Conservation (phyloP, 306 rosid genomes). For the Coriaria nepalensis region DNA sequence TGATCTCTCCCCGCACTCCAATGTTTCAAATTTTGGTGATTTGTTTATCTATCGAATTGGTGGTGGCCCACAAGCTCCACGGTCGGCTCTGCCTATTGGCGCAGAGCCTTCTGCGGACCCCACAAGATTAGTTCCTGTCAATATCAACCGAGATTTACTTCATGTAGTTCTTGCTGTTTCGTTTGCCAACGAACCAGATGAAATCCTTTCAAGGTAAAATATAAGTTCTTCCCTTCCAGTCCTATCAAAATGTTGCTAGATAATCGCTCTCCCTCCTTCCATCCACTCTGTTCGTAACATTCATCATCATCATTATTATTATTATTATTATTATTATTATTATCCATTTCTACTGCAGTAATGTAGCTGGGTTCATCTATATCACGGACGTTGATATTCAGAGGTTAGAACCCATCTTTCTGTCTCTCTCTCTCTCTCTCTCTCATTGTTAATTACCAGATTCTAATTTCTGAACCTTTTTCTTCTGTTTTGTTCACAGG, state of each 20-base stretch:
- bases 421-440: background rate
- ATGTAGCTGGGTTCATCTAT: slow-evolving; percentile 78
- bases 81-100: slow-evolving; percentile 94
- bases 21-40: slow-evolving; percentile 64
- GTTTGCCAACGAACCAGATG: slow-evolving; percentile 81
- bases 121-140: slow-evolving; percentile 69
- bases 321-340: background rate
- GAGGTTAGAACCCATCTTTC: slow-evolving; percentile 64
- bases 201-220: slow-evolving; percentile 84
- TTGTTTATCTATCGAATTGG: slow-evolving; percentile 74
- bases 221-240: background rate
- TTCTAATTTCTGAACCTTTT: too few relatives aligned
- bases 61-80: slow-evolving; percentile 97
- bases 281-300: background rate
- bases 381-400: slow-evolving; percentile 72
- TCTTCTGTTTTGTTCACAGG: slow-evolving; percentile 26
- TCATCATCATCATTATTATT: background rate
- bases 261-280: background rate
- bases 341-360: slow-evolving; percentile 33
- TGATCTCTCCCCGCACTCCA: slow-evolving; percentile 91
- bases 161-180: slow-evolving; percentile 77
- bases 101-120: slow-evolving; percentile 98
- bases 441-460: too few relatives aligned
- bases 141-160: slow-evolving; percentile 68
- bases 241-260: background rate